Evolutionary conservation across 139 green algal genomes (phyloP), one percentile per base, ranked within the genome.

Genomic region (Picocystis salinarum): DNA sequence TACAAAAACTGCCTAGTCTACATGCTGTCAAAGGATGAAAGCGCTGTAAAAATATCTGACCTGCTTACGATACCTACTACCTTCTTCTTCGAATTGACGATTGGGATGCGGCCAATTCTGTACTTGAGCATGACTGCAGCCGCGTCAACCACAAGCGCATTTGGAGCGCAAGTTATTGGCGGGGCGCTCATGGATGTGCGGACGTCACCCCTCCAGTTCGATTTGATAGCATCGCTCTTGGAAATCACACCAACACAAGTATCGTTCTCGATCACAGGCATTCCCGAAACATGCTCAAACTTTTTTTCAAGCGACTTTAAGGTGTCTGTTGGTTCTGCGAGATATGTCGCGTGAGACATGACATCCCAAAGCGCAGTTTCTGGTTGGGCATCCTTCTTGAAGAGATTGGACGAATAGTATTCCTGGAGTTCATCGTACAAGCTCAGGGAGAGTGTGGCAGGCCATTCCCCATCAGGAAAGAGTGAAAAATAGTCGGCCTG

Each of bases 11-110:
- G n/a, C n/a, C n/a, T n/a, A n/a, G n/a, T n/a, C n/a, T n/a, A n/a
- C n/a, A n/a, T n/a, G n/a, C n/a, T n/a, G n/a, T n/a, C n/a, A n/a
- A n/a, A n/a, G n/a, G n/a, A n/a, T n/a, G 20, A 11, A 46, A 72
- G 40, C 17, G 59, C 66, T 29, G 34, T 49, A 39, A 74, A 74
- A 26, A 74, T 60, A 54, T 74, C 64, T 17, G 58, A 66, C 19
- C 65, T 40, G 5, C 62, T 74, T 5, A 74, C 50, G 11, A 74
- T 74, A 34, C 64, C 64, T 10, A 64, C 22, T 17, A 51, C 48
- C 17, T 34, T 40, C 5, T 33, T 42, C 22, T 40, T 25, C 18
- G 53, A 19, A n/a, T 63, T 57, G 18, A 74, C 57, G 0, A 74
- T 39, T 2, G 64, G 64, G 28, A 74, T 53, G 23, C 63, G 48